Conservation (phyloP, 2,329 filamentous ascomycete species). For the Penicillium sp. region DNA sequence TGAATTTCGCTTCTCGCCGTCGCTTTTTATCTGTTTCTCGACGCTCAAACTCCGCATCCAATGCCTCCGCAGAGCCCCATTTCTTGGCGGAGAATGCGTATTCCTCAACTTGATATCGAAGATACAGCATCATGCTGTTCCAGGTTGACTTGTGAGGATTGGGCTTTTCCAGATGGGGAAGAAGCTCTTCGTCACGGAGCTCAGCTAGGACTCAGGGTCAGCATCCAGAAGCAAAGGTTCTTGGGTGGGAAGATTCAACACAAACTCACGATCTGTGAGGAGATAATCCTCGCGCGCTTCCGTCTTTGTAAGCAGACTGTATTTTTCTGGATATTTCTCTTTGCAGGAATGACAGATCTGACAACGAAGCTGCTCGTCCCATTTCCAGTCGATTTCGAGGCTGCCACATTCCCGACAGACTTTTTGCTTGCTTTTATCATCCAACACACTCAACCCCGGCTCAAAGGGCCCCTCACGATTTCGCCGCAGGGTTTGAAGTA, state of each 20-base stretch:
- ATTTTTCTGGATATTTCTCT: constrained; percentile 83
- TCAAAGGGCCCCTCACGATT: constrained; percentile 79
- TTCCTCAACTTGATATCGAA: constrained; percentile 88
- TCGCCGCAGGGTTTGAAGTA: constrained; percentile 65
- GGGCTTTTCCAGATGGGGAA: constrained; percentile 80
- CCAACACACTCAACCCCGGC: constrained; percentile 72
- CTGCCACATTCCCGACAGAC: constrained; percentile 77
- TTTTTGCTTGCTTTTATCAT: constrained; percentile 58
- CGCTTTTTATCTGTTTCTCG: constrained; percentile 74
- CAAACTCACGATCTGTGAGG: constrained; percentile 71
- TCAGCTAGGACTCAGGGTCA: constrained; percentile 54
- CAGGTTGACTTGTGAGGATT: constrained; percentile 95
- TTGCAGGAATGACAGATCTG: constrained; percentile 79
- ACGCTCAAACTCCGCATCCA: constrained; percentile 83
- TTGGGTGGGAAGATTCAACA: neutral
- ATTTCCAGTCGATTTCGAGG: constrained; percentile 89
- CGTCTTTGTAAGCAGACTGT: constrained; percentile 92
- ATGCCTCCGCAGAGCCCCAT: constrained; percentile 79
- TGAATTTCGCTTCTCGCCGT: constrained; percentile 86
- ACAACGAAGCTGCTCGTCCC: constrained; percentile 76
- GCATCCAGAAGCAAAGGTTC: constrained; percentile 1
- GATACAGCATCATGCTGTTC: constrained; percentile 98
- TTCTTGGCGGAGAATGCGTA: constrained; percentile 76
- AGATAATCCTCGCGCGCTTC: constrained; percentile 94
- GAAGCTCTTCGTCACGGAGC: constrained; percentile 76